These are phyloP conservation scores for Suhomyces maxii DNA, from an alignment of 1,139 yeast genomes.

Conservation along the genomic window DNA sequence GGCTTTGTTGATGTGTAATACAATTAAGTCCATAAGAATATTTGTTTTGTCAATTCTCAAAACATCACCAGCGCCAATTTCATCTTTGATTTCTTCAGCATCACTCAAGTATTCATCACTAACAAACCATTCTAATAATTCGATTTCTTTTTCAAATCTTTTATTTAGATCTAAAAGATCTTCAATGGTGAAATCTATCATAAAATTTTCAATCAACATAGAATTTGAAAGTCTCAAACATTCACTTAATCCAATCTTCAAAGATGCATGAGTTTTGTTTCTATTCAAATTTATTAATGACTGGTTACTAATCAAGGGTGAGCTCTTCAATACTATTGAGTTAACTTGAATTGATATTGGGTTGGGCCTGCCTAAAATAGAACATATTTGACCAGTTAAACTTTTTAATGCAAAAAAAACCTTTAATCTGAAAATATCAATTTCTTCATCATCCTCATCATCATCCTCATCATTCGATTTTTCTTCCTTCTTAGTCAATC, in stretches of 20 bases:
- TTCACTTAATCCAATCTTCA: conserved; percentile 51
- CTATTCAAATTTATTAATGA: conserved; percentile 22
- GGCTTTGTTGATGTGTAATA: conserved; percentile 50
- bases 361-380: conserved; percentile 56
- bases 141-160: conserved; percentile 43
- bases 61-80: background rate
- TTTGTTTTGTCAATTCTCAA: conserved; percentile 33
- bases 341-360: conserved; percentile 55
- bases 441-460: conserved; percentile 28
- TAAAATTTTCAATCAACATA: conserved; percentile 53
- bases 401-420: conserved; percentile 53
- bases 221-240: conserved; percentile 50
- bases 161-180: conserved; percentile 42
- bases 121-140: conserved; percentile 29
- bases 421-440: conserved; percentile 38
- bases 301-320: conserved; percentile 18
- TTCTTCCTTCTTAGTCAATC: conserved; percentile 4
- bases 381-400: conserved; percentile 49
- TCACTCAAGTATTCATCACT: conserved; percentile 19
- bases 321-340: conserved; percentile 31
- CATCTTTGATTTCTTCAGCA: conserved; percentile 1
- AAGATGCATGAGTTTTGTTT: conserved; percentile 28
- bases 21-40: conserved; percentile 45
- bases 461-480: conserved; percentile 3
- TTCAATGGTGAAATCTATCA: conserved; percentile 43